These are phyloP conservation scores for Otatea glauca DNA, from an alignment of 176 grass and related monocot genomes.

Conservation along the genomic window DNA sequence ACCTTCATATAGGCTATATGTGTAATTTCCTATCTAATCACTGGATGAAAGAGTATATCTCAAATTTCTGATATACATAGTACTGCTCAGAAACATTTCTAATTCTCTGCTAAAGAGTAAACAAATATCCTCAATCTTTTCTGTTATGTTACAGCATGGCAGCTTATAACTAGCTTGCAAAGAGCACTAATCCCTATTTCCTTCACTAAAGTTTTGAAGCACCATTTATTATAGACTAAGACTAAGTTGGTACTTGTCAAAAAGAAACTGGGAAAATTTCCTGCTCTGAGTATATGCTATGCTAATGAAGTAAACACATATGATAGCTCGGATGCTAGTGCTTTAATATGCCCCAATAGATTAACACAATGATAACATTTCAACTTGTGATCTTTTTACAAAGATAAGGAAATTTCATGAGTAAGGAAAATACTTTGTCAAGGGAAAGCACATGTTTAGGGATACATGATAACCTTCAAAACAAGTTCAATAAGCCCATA, in stretches of 20 bases:
- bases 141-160: neutral
- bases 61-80: conserved; percentile 1
- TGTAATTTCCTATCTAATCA: neutral
- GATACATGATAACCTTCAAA: conserved; percentile 16
- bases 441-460: neutral
- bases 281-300: neutral
- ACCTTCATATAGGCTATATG: neutral
- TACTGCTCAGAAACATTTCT: conserved; percentile 13
- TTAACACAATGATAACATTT: neutral
- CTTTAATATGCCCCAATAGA: neutral
- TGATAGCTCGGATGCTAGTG: neutral
- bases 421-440: neutral
- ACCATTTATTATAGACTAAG: conserved; percentile 12
- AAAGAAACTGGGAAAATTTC: neutral
- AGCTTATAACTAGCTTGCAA: neutral
- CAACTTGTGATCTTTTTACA: conserved; percentile 7
- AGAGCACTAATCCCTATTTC: neutral
- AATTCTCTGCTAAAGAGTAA: neutral
- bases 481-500: neutral
- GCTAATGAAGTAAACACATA: conserved; percentile 1
- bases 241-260: conserved; percentile 5
- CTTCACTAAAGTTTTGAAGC: neutral
- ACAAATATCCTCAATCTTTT: neutral
- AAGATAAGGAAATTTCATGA: neutral
- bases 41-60: conserved; percentile 3